A percentile compares a stretch with the other conserved stretches of the same genome.
phyloP scores from a whole-genome alignment of 441 rosid species.

The Kokia cookei region DNA sequence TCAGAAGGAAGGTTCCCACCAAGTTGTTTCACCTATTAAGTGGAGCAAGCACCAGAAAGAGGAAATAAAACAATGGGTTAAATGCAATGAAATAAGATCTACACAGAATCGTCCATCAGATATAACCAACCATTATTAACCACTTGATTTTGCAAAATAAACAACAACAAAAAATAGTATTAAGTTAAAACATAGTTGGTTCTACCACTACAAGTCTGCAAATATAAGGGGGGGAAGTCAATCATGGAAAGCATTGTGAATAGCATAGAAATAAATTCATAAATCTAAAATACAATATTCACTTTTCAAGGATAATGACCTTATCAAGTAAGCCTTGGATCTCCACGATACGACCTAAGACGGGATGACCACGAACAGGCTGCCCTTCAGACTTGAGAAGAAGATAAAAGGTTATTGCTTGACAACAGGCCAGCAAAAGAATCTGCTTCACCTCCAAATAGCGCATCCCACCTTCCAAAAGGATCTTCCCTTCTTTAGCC shows the following conservation, averaged over 20 bases:
- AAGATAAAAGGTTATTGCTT: conserved; percentile 83
- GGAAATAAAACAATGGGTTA: neutral
- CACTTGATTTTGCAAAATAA: neutral
- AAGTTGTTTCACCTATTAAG: conserved; percentile 38
- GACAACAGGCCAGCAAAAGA: conserved; percentile 73
- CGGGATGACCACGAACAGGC: conserved; percentile 80
- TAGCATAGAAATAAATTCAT: neutral
- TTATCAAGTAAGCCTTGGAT: conserved; percentile 63
- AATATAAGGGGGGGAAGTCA: neutral
- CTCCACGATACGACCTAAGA: conserved; percentile 74
- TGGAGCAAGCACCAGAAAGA: neutral
- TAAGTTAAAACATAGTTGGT: neutral
- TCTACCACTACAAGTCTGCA: neutral
- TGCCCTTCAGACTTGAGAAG: conserved; percentile 71
- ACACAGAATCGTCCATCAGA: neutral
- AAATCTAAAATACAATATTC: neutral
- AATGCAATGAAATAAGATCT: neutral
- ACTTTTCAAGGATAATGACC: conserved; percentile 34
- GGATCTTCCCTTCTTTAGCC: conserved; percentile 43
- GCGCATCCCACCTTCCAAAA: conserved; percentile 40
- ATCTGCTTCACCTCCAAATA: conserved; percentile 74
- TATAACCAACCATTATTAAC: neutral
- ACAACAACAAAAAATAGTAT: neutral
- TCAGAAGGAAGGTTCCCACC: conserved; percentile 57
- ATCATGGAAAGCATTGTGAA: neutral